Evolutionary conservation across 805 yeast species (phyloP), one percentile per base, ranked within the genome.

Genomic region (Pichia heedii): DNA sequence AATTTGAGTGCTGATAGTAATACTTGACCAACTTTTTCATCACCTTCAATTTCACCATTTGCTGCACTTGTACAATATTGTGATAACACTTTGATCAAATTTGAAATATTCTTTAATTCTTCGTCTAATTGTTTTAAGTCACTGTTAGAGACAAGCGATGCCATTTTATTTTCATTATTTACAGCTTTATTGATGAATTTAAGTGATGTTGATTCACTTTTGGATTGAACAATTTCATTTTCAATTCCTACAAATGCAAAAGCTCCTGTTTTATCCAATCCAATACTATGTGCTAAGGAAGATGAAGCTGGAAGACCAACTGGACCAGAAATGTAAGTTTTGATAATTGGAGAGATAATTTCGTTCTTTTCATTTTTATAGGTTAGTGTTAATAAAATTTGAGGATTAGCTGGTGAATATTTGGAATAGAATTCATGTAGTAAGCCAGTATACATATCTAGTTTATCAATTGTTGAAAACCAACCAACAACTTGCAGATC

Each of bases 401-500:
- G 88, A 37, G 93, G 87, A 20, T 90, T 86, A 61, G 73, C 70
- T 22, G 94, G 93, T 47, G 87, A 77, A 45, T 84, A 81, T 54
- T 80, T 79, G 33, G 79, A 69, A 66, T 81, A 86, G 57, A 84
- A 81, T 56, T 81, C 90, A 60, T 86, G 95, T 55, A 86, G 79
- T 51, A 84, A 71, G 10, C 85, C 85, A 13, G 88, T 77, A 60
- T 81, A 75, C 43, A 77, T 71, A 64, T 84, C 89, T 50, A 85
- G 73, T 51, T 68, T 69, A 18, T 73, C 66, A 39, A 69, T 66
- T 35, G 75, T 68, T 40, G 81, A 79, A 61, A 84, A 87, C 96
- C 96, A 87, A 44, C 96, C 96, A 39, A 87, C 71, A 43, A 87
- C 81, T 41, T 73, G 71, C 51, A 80, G 83, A 58, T 82, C 83